phyloP scores from a whole-genome alignment of 2,329 filamentous ascomycete species.

The Chrysoporthe puriensis region DNA sequence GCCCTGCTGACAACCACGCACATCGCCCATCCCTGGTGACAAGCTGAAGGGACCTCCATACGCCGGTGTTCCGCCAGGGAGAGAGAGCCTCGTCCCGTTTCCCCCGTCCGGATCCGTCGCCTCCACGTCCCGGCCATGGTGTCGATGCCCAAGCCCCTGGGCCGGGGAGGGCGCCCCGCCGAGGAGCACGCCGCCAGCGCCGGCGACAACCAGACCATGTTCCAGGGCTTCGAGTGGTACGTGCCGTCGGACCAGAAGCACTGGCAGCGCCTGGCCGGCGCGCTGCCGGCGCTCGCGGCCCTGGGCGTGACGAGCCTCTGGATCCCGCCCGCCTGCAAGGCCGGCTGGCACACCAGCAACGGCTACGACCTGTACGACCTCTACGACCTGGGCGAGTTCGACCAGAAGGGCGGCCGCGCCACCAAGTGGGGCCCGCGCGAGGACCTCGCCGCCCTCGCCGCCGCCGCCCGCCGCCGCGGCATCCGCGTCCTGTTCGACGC shows the following conservation, averaged over 20 bases:
- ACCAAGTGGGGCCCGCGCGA: slow-evolving; percentile 73
- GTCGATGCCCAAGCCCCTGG: not conserved
- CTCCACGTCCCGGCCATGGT: not conserved
- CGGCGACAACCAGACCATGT: slow-evolving; percentile 52
- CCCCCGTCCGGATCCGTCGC: not conserved
- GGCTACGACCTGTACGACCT: slow-evolving; percentile 72
- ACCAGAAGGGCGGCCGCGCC: slow-evolving; percentile 64
- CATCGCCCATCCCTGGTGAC: too few species aligned
- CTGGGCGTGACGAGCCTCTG: slow-evolving; percentile 67
- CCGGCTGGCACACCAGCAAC: slow-evolving; percentile 62
- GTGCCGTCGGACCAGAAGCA: slow-evolving; percentile 63
- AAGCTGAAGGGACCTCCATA: too few species aligned
- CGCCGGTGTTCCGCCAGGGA: not conserved
- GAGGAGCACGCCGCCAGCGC: not conserved
- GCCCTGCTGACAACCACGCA: too few species aligned
- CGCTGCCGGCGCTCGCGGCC: slow-evolving; percentile 57
- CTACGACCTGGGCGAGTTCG: slow-evolving; percentile 72
- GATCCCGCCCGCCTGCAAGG: slow-evolving; percentile 75
- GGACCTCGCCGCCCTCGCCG: slow-evolving; percentile 59
- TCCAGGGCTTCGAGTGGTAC: slow-evolving; percentile 77
- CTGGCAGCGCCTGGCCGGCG: slow-evolving; percentile 60
- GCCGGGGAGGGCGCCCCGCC: not conserved
- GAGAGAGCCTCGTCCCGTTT: not conserved
- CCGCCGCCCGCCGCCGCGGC: slow-evolving; percentile 53
- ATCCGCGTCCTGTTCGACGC: slow-evolving; percentile 70